Evolutionary conservation across 2,329 filamentous ascomycete genomes (phyloP), one percentile per base, ranked within the genome.

Genomic region (Aurifilum marmelostoma): DNA sequence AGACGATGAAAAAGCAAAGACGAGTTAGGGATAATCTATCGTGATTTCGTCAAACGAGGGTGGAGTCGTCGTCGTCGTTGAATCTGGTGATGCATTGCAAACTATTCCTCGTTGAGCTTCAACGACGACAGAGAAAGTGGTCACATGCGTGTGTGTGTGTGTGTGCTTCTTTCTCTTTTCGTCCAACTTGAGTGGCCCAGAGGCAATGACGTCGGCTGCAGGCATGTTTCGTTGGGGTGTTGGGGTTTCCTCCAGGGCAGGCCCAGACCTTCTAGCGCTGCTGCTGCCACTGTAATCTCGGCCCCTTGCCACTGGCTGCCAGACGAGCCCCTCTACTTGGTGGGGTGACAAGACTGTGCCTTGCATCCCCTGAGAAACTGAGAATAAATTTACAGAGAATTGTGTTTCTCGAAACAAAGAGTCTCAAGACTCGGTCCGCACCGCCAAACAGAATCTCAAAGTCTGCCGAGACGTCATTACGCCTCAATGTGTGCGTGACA

Each of bases 231-330:
- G 59, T 43, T 62, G 59, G 59, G n/a, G 59, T 18, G 34, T 37
- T 37, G 34, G 34, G 59, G 59, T 7, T 39, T 39, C 6, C 6
- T 14, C 21, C 21, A 8, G n/a, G 43, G 11, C 24, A 27, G 59
- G 59, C 9, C 34, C 34, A 34, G 37, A 12, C 14, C 18, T 11
- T 21, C 18, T 47, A 47, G 43, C 21, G 43, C 21, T 43, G 59
- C 21, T 43, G 59, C 59, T 43, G 59, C 59, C 59, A 62, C 59
- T 62, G 59, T 41, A 62, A 56, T 56, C 52, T 56, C n/a, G 52
- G 52, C 52, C 52, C 27, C 27, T 56, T 27, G 7, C 52, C 59
- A 62, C 12, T 37, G 34, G 14, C 37, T 58, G 54, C 12, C 12
- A 18, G 29, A 18, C 8, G 34, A 34, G 12, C 56, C 56, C 56